Evolutionary conservation across 2,329 filamentous ascomycete genomes (phyloP), one percentile per base, ranked within the genome.

Genomic region (Davidsoniella australis): DNA sequence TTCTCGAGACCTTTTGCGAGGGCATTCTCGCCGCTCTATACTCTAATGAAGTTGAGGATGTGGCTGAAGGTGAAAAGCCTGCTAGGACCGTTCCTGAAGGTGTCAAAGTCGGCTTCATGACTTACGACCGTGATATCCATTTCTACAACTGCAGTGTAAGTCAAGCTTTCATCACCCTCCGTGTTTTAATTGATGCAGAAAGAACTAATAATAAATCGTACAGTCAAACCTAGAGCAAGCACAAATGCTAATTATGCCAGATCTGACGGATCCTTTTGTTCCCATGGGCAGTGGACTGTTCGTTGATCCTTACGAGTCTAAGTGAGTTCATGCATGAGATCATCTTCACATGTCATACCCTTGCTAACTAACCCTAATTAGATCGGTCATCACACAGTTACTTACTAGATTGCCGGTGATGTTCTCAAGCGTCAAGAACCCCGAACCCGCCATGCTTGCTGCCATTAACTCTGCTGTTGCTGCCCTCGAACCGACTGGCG

Each of bases 201-300:
- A 42, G n/a, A 48, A 55, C 50, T 54, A 41, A 57, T 56, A 51
- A 62, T 45, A 16, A n/a, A 8, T 16, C 5, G 17, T 36, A 45
- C 52, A 85, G 80, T 66, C 86, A 37, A 73, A 73, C 39, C 69
- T 95, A 40, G 82, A 91, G 49, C 80, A 87, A 65, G 86, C 91
- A 8, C 91, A 98, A 61, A 95, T 98, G 86, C 78, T 98, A 70
- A 88, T 98, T 46, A 94, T 98, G 85, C 85, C 91, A 3, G 91
- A 98, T 61, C 75, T 98, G 45, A 88, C 96, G 58, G 91, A 98
- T 56, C 91, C 91, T 0, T 98, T 98, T 62, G 79, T 96, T 14
- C 88, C 91, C 2, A 70, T 98, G 16, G 86, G 84, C 55, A 84
- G 94, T 51, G 88, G 89, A 14, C 71, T 98, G 8, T 96, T 96